Percentiles rank a stretch among this genome's conserved stretches.
Evolutionary conservation across 169 alveolate species (phyloP).

Genomic region (Eimeria acervulina): DNA sequence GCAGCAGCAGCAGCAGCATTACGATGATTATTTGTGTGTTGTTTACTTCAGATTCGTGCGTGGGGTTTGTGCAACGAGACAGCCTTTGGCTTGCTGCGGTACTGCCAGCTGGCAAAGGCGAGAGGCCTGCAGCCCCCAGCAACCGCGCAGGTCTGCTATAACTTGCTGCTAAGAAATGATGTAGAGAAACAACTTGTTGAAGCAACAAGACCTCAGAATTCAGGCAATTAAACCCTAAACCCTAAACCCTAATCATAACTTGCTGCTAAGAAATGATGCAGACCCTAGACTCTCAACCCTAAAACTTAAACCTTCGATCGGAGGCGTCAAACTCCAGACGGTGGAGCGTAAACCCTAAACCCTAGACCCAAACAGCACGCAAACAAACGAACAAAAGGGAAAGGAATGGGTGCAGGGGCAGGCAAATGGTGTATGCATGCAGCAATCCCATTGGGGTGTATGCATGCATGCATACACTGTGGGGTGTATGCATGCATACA

Average conservation of each 20-base stretch:
- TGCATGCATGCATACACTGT: too few relatives aligned
- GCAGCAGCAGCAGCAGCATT: too few relatives aligned
- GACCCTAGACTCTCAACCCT: slow-evolving; percentile 13
- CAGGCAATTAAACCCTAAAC: slow-evolving; percentile 81
- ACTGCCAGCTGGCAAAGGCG: slow-evolving; percentile 86
- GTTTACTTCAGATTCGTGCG: slow-evolving; percentile 86
- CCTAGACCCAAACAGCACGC: not conserved
- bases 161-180: slow-evolving; percentile 90
- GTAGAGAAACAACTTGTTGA: slow-evolving; percentile 93
- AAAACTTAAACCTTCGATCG: not conserved
- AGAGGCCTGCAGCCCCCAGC: slow-evolving; percentile 88
- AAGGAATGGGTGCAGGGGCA: too few relatives aligned
- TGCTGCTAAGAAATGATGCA: slow-evolving; percentile 90
- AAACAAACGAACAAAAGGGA: too few relatives aligned
- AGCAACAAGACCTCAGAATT: slow-evolving; percentile 90
- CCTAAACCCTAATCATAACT: slow-evolving; percentile 73
- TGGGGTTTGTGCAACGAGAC: slow-evolving; percentile 94
- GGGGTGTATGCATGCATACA: too few relatives aligned
- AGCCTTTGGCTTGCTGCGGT: slow-evolving; percentile 90
- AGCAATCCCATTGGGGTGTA: too few relatives aligned
- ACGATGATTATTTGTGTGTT: too few relatives aligned
- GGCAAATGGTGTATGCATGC: too few relatives aligned
- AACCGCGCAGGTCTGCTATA: slow-evolving; percentile 90
- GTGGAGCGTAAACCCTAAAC: too few relatives aligned
- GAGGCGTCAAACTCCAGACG: not conserved